These are phyloP conservation scores for Rubroboletus satanas DNA, from an alignment of 768 basidiomycete genomes.

Conservation along the genomic window DNA sequence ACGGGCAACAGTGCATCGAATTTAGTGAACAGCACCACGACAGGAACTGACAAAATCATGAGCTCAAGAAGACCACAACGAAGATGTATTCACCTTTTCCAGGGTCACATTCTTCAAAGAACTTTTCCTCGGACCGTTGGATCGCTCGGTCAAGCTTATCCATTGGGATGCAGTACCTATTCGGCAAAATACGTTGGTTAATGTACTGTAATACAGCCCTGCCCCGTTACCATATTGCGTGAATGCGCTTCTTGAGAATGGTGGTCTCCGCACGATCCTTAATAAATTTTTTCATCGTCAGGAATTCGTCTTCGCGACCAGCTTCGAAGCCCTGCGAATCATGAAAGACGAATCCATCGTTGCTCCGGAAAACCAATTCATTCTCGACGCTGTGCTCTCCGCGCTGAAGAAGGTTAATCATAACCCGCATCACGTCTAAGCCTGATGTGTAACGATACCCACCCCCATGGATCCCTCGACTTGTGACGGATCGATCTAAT, in stretches of 20 bases:
- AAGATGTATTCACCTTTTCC: background rate
- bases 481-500: slow-evolving; percentile 1
- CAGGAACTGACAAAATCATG: background rate
- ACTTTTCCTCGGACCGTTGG: background rate
- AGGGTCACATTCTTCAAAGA: background rate
- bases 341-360: slow-evolving; percentile 1
- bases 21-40: slow-evolving; percentile 4
- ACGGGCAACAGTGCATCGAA: background rate
- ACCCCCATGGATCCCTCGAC: background rate
- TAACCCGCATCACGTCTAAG: no score
- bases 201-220: background rate
- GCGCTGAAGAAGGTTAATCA: background rate
- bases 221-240: slow-evolving; percentile 2
- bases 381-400: background rate
- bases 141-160: background rate
- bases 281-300: slow-evolving; percentile 4
- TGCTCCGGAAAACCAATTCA: slow-evolving; percentile 2
- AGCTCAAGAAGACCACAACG: background rate
- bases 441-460: background rate
- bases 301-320: background rate
- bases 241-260: slow-evolving; percentile 3
- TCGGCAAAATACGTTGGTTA: background rate
- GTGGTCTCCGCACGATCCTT: background rate
- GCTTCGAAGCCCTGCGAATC: slow-evolving; percentile 7
- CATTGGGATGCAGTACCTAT: slow-evolving; percentile 9